phyloP scores from a whole-genome alignment of 2,329 filamentous ascomycete genomes.

The Achaetomium macrosporum region DNA sequence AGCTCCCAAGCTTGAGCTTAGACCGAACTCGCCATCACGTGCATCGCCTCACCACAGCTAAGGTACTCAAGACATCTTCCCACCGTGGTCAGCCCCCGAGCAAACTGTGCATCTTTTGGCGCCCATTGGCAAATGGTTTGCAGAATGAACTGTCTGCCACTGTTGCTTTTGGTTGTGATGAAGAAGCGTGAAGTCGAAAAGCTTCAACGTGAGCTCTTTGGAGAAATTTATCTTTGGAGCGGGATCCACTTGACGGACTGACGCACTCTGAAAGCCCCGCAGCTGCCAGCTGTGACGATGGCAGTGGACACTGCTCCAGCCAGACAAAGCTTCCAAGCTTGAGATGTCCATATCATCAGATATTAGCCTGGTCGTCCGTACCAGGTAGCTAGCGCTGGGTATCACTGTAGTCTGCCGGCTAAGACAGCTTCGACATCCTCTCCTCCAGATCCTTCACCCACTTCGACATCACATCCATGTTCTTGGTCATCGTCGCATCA shows the following conservation, averaged over 20 bases:
- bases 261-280: background rate
- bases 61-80: background rate
- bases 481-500: constrained; percentile 64
- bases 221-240: constrained; percentile 15
- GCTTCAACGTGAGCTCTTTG: constrained; percentile 1
- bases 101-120: background rate
- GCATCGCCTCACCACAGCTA: background rate
- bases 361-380: too few relatives aligned
- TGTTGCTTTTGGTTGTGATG: background rate
- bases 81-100: background rate
- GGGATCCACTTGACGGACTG: background rate
- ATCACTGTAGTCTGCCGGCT: constrained; percentile 7
- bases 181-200: constrained; percentile 12
- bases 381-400: constrained; percentile 7
- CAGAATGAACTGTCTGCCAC: constrained; percentile 2
- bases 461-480: constrained; percentile 76
- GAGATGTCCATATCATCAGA: background rate
- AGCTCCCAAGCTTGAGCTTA: constrained; percentile 2
- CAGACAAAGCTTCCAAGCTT: too few relatives aligned
- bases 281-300: background rate
- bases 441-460: constrained; percentile 86
- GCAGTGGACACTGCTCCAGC: too few relatives aligned
- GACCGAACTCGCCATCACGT: constrained; percentile 10
- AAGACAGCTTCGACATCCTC: constrained; percentile 58
- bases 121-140: background rate